These are phyloP conservation scores for Apostasia ramifera DNA, from an alignment of 106 monocot genomes.

Conservation along the genomic window DNA sequence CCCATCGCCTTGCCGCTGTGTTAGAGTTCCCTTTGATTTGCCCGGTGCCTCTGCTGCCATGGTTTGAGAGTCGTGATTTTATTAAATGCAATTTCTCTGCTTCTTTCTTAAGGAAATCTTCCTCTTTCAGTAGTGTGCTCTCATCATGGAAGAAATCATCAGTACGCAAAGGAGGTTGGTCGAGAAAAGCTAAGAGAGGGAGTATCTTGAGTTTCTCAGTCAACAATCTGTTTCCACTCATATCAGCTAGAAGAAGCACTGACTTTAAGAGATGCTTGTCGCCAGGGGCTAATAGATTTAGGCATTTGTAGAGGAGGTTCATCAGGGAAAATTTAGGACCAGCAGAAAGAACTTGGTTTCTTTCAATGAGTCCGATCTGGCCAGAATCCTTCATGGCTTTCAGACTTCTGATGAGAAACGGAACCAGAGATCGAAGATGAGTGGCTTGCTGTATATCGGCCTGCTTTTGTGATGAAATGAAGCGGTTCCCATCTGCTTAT, in stretches of 20 bases:
- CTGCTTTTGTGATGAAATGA: slow-evolving; percentile 15
- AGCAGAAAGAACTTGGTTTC: slow-evolving; percentile 14
- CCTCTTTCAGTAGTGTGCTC: slow-evolving; percentile 25
- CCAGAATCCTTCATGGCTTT: slow-evolving; percentile 46
- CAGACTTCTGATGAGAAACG: slow-evolving; percentile 50
- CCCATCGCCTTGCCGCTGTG: slow-evolving; percentile 35
- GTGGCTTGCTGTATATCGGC: slow-evolving; percentile 10
- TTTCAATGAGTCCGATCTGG: slow-evolving; percentile 23
- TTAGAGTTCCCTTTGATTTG: background rate
- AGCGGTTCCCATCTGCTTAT: slow-evolving; percentile 22
- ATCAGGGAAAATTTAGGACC: slow-evolving; percentile 30
- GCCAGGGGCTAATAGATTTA: slow-evolving; percentile 38
- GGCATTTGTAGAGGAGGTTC: slow-evolving; percentile 51
- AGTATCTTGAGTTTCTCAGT: slow-evolving; percentile 51
- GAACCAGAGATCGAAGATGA: slow-evolving; percentile 49
- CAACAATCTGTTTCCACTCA: slow-evolving; percentile 24
- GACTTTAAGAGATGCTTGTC: slow-evolving; percentile 52
- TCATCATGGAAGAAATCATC: slow-evolving; percentile 1
- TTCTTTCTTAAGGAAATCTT: slow-evolving; percentile 35
- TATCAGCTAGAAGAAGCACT: slow-evolving; percentile 40
- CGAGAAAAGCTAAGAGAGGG: slow-evolving; percentile 12
- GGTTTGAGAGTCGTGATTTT: slow-evolving; percentile 18
- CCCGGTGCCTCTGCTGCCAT: background rate
- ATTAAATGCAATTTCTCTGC: slow-evolving; percentile 33
- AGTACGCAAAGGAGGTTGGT: slow-evolving; percentile 5